Percentiles rank a stretch among this genome's conserved stretches.
Conservation (phyloP, 192 early-diverging fungal species). For the Mortierella hygrophila region DNA sequence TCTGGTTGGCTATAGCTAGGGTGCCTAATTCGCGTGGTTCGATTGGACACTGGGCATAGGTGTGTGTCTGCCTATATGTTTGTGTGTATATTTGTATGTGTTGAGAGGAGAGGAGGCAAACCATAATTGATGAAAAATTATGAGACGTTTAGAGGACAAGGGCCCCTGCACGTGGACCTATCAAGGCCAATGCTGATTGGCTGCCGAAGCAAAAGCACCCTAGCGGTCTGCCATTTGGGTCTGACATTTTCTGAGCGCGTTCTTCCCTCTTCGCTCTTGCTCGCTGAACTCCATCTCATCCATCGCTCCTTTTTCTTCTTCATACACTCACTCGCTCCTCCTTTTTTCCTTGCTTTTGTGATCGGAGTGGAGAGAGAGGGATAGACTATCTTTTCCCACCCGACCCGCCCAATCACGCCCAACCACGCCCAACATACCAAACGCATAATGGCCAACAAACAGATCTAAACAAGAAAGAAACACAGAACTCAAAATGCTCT, state of each 20-base stretch:
- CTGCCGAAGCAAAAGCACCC: neutral
- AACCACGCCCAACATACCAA: too few relatives aligned
- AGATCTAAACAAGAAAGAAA: too few relatives aligned
- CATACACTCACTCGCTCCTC: too few relatives aligned
- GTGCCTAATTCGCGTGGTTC: conserved; percentile 1
- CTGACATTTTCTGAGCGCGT: neutral
- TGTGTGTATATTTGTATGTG: neutral
- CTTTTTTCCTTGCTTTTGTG: too few relatives aligned
- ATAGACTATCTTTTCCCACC: too few relatives aligned
- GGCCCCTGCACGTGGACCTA: conserved; percentile 5
- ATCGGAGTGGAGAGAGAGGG: too few relatives aligned
- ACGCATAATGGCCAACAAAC: too few relatives aligned
- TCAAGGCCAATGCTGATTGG: neutral
- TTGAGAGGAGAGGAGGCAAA: neutral
- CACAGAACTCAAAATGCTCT: too few relatives aligned
- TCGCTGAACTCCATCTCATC: neutral
- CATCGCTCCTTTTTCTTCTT: too few relatives aligned
- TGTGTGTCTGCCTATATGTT: too few relatives aligned
- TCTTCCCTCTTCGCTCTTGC: neutral
- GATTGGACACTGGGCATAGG: neutral
- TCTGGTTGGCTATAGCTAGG: conserved; percentile 34
- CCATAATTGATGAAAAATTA: neutral
- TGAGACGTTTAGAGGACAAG: neutral
- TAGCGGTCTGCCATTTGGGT: neutral
- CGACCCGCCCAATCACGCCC: too few relatives aligned